These are phyloP conservation scores for Thelephora aurantiotincta DNA, from an alignment of 768 basidiomycete species.

Conservation along the genomic window DNA sequence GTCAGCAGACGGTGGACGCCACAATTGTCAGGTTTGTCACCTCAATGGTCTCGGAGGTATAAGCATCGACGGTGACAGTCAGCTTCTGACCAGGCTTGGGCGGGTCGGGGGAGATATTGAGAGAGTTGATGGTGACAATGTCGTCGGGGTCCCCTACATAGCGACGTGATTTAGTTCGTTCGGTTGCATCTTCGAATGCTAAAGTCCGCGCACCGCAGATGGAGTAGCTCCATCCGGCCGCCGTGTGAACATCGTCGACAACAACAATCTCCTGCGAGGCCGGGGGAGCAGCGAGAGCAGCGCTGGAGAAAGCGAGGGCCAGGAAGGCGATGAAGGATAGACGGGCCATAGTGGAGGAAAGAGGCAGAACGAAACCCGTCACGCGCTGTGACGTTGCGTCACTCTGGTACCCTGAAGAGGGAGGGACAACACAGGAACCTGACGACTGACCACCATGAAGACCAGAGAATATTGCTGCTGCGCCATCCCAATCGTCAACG, in stretches of 20 bases:
- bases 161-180: neutral
- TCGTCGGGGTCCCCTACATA: constrained; percentile 29
- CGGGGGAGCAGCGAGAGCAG: constrained; percentile 12
- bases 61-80: constrained; percentile 69
- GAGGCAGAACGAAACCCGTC: neutral
- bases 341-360: constrained; percentile 11
- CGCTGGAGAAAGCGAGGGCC: constrained; percentile 12
- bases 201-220: constrained; percentile 56
- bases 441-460: constrained; percentile 32
- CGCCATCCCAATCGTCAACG: constrained; percentile 82
- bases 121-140: constrained; percentile 50
- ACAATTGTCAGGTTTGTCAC: constrained; percentile 24
- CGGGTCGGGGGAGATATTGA: constrained; percentile 72
- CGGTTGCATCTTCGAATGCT: neutral
- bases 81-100: constrained; percentile 78
- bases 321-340: constrained; percentile 13
- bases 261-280: constrained; percentile 20
- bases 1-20: neutral
- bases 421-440: neutral
- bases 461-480: constrained; percentile 85
- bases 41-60: constrained; percentile 43
- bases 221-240: constrained; percentile 45
- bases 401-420: neutral
- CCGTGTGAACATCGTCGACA: constrained; percentile 16
- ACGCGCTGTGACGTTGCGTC: neutral